phyloP scores from a whole-genome alignment of 768 basidiomycete species.

The Trametes gibbosa region DNA sequence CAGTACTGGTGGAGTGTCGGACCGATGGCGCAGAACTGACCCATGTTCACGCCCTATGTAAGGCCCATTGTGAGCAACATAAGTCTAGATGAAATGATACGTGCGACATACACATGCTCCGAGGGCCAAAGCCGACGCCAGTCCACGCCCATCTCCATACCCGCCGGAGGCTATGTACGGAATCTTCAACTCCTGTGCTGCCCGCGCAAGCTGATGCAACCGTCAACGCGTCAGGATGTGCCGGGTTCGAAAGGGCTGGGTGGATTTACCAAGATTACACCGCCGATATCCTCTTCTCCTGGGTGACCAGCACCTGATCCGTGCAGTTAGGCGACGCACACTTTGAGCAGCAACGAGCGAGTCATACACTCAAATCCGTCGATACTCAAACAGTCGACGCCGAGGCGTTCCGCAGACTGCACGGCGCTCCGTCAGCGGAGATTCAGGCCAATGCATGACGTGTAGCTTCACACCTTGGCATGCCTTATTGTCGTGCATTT shows the following conservation, averaged over 20 bases:
- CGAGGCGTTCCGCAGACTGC: conserved; percentile 65
- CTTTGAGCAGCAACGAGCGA: not conserved
- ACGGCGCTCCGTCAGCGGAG: not conserved
- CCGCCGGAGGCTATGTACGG: conserved; percentile 93
- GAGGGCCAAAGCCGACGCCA: conserved; percentile 77
- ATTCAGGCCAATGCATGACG: not conserved
- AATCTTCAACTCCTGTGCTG: conserved; percentile 76
- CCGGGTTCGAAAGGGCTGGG: not conserved
- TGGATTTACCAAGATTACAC: conserved; percentile 67
- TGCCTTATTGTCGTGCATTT: conserved; percentile 88
- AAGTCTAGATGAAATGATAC: not conserved
- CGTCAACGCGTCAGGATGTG: not conserved
- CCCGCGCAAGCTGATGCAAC: conserved; percentile 70
- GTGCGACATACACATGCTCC: conserved; percentile 66
- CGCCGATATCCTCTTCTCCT: conserved; percentile 92
- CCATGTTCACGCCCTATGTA: conserved; percentile 86
- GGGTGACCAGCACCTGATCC: conserved; percentile 86
- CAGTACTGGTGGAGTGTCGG: not conserved
- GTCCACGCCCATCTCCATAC: conserved; percentile 80
- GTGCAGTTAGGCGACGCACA: conserved; percentile 1
- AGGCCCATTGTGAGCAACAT: conserved; percentile 9
- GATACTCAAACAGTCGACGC: conserved; percentile 86
- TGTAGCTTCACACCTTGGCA: conserved; percentile 54
- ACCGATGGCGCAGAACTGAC: conserved; percentile 22
- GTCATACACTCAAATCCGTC: conserved; percentile 86